These are phyloP conservation scores for Phlyctochytrium arcticum DNA, from an alignment of 192 early-diverging fungal species.

Conservation along the genomic window DNA sequence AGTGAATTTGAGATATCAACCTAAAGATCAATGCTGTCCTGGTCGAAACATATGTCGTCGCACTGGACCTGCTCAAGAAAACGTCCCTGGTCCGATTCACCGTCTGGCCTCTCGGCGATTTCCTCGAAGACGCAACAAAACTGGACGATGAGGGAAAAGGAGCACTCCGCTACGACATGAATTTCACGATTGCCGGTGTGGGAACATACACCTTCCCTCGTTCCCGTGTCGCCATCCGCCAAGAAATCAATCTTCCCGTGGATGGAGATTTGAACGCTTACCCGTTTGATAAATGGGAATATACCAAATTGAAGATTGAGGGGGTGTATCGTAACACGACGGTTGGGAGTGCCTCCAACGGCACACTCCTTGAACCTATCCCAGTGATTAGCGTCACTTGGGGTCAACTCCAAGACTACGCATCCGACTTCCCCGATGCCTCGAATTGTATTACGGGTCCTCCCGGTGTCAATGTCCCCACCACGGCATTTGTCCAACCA, in stretches of 20 bases:
- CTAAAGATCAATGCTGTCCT: too few relatives aligned
- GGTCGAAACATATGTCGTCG: too few relatives aligned
- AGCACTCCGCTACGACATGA: slow-evolving; percentile 3
- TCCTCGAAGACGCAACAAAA: too few relatives aligned
- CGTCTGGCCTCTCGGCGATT: too few relatives aligned
- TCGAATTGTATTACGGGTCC: not conserved
- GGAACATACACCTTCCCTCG: not conserved
- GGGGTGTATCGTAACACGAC: not conserved
- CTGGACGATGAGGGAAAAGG: too few relatives aligned
- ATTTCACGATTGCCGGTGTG: not conserved
- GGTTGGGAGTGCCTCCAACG: too few relatives aligned
- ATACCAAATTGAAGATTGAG: not conserved
- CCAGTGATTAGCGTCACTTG: not conserved
- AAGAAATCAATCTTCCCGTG: not conserved
- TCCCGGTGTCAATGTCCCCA: too few relatives aligned
- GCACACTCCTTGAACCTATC: too few relatives aligned
- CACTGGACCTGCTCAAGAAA: too few relatives aligned
- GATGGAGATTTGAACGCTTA: not conserved
- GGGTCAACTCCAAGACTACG: not conserved
- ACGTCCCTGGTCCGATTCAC: too few relatives aligned
- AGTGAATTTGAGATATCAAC: too few relatives aligned
- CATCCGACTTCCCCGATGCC: not conserved
- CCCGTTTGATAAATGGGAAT: not conserved
- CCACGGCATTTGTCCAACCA: too few relatives aligned
- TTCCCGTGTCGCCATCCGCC: not conserved